Conservation (phyloP, 257 asterid species). For the Paraleonurus japonicus region DNA sequence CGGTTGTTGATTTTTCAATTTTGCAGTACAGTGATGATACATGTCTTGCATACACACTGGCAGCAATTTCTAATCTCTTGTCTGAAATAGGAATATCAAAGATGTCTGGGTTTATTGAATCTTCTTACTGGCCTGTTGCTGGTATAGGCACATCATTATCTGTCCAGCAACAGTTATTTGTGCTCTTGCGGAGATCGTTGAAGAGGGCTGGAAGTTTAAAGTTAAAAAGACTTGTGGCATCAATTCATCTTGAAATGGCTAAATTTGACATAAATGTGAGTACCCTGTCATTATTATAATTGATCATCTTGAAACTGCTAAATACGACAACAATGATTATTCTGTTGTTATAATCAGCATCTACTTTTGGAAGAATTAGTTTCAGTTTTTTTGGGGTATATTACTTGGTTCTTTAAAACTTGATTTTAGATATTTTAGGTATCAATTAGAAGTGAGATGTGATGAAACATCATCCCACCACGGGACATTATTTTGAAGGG, state of each 20-base stretch:
- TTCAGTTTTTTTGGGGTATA: not conserved
- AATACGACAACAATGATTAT: constrained; percentile 62
- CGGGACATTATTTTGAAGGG: not conserved
- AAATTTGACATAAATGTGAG: constrained; percentile 78
- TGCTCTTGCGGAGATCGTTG: constrained; percentile 82
- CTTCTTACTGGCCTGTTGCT: constrained; percentile 74
- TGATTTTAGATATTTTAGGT: not conserved
- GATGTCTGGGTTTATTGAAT: constrained; percentile 73
- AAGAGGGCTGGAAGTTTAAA: constrained; percentile 88
- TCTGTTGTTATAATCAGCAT: constrained; percentile 3
- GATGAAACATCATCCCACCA: not conserved
- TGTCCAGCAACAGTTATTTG: constrained; percentile 82
- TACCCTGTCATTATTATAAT: constrained; percentile 7
- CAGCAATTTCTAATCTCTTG: constrained; percentile 79
- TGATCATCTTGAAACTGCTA: constrained; percentile 75
- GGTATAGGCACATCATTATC: constrained; percentile 71
- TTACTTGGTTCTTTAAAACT: not conserved
- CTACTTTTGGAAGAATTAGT: not conserved
- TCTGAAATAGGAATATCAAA: constrained; percentile 78
- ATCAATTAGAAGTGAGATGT: not conserved
- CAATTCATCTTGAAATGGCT: constrained; percentile 88
- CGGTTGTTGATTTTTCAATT: constrained; percentile 19
- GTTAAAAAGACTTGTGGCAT: constrained; percentile 76
- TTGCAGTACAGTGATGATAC: constrained; percentile 88
- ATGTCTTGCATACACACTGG: constrained; percentile 88